A percentile compares a stretch with the other conserved stretches of the same genome.
These are phyloP conservation scores for Psophocarpus tetragonolobus DNA, from an alignment of 306 rosid genomes.

Conservation along the genomic window DNA sequence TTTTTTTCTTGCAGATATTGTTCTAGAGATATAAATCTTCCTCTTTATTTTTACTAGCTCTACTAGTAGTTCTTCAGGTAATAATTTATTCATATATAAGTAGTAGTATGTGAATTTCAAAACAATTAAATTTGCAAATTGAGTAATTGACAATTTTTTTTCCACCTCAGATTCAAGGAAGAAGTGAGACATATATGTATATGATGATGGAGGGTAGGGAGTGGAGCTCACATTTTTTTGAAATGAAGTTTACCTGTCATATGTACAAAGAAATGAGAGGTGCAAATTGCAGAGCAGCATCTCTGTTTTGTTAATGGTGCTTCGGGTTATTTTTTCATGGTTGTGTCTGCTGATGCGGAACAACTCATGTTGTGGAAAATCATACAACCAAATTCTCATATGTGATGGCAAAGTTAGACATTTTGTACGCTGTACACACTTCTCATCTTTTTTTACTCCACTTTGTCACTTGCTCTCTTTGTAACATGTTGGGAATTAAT, in stretches of 20 bases:
- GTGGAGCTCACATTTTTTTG: conserved; percentile 45
- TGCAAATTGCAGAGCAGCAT: conserved; percentile 22
- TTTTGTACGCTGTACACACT: conserved; percentile 32
- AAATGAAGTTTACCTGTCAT: conserved; percentile 26
- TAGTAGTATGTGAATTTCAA: background rate
- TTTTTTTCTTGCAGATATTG: conserved; percentile 74
- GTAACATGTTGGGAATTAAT: conserved; percentile 49
- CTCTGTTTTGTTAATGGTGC: conserved; percentile 46
- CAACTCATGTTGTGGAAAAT: conserved; percentile 68
- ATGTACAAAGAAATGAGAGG: conserved; percentile 27
- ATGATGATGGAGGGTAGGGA: conserved; percentile 21
- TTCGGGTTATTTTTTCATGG: conserved; percentile 73
- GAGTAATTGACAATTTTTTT: background rate
- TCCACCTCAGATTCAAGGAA: conserved; percentile 32
- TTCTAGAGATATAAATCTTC: conserved; percentile 75
- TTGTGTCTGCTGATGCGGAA: conserved; percentile 51
- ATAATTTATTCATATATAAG: background rate
- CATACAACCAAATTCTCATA: conserved; percentile 36
- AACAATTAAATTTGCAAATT: conserved; percentile 31
- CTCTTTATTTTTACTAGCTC: conserved; percentile 18
- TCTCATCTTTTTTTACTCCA: conserved; percentile 39
- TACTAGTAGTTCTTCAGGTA: conserved; percentile 44
- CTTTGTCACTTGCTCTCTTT: conserved; percentile 36
- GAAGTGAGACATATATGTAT: conserved; percentile 28
- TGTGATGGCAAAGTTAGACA: conserved; percentile 39